A percentile compares a stretch with the other conserved stretches of the same genome.
These are phyloP conservation scores for Echites panduratus DNA, from an alignment of 257 asterid species.

Conservation along the genomic window DNA sequence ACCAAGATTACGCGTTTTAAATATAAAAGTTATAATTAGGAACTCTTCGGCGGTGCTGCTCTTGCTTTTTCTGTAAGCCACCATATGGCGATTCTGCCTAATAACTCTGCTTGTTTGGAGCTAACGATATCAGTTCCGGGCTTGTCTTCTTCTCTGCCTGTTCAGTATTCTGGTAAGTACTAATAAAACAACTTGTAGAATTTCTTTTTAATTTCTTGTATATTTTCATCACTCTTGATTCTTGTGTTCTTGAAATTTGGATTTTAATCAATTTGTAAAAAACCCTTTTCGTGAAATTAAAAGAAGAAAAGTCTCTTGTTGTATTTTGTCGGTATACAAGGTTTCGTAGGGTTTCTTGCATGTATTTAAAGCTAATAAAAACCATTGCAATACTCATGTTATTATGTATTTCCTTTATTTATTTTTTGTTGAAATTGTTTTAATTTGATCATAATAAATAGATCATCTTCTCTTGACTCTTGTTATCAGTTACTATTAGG, in stretches of 20 bases:
- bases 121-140: slow-evolving; percentile 62
- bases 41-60: background rate
- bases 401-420: background rate
- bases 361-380: background rate
- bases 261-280: background rate
- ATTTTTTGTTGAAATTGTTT: background rate
- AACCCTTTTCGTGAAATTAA: background rate
- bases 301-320: no score
- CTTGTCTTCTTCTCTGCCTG: slow-evolving; percentile 46
- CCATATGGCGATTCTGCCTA: slow-evolving; percentile 35
- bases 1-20: slow-evolving; percentile 5
- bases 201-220: background rate
- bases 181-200: background rate
- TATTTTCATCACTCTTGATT: background rate
- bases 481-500: slow-evolving; percentile 4
- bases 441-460: background rate
- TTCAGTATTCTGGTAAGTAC: slow-evolving; percentile 48
- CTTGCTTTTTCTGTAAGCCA: slow-evolving; percentile 2
- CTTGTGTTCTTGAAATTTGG: background rate
- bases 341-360: slow-evolving; percentile 11
- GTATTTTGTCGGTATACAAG: background rate
- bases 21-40: slow-evolving; percentile 11
- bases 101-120: slow-evolving; percentile 43
- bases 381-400: background rate
- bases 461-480: background rate